A percentile compares a stretch with the other conserved stretches of the same genome.
phyloP scores from a whole-genome alignment of 1,284 basidiomycete genomes.

The Ceratobasidium sp. region DNA sequence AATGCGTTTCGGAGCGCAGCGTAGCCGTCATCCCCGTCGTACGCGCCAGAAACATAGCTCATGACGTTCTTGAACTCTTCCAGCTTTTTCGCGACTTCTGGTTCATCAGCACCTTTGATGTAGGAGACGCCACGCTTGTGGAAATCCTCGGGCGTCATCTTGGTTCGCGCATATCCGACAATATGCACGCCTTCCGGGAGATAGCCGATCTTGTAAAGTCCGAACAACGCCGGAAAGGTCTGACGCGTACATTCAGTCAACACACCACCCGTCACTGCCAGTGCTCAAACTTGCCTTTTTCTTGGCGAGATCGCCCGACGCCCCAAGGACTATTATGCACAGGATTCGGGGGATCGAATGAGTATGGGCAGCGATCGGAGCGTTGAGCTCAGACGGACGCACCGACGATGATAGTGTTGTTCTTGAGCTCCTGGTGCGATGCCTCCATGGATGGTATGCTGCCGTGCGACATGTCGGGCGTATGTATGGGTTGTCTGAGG shows the following conservation, averaged over 20 bases:
- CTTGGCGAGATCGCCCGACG: slow-evolving; percentile 98
- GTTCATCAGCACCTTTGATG: slow-evolving; percentile 80
- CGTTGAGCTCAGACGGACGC: slow-evolving; percentile 51
- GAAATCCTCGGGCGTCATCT: slow-evolving; percentile 90
- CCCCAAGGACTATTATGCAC: slow-evolving; percentile 80
- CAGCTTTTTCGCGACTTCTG: slow-evolving; percentile 67
- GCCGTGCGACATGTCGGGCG: slow-evolving; percentile 55
- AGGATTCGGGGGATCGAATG: slow-evolving; percentile 22
- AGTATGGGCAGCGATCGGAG: slow-evolving; percentile 44
- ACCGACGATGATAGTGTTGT: slow-evolving; percentile 91
- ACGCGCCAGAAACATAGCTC: slow-evolving; percentile 86
- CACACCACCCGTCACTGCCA: neutral
- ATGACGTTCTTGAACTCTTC: slow-evolving; percentile 84
- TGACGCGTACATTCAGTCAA: slow-evolving; percentile 53
- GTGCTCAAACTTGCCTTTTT: slow-evolving; percentile 79
- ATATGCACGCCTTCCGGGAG: slow-evolving; percentile 87
- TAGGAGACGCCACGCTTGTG: slow-evolving; percentile 84
- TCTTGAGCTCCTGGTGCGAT: slow-evolving; percentile 74
- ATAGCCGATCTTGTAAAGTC: slow-evolving; percentile 81
- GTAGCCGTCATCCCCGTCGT: slow-evolving; percentile 86
- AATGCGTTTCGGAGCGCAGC: slow-evolving; percentile 79
- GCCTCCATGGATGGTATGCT: slow-evolving; percentile 90
- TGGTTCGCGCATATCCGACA: slow-evolving; percentile 94
- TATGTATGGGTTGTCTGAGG: slow-evolving; percentile 12
- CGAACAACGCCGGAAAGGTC: slow-evolving; percentile 95